Evolutionary conservation across 176 grass and related monocot genomes (phyloP).

Genomic region (Bromus sterilis): DNA sequence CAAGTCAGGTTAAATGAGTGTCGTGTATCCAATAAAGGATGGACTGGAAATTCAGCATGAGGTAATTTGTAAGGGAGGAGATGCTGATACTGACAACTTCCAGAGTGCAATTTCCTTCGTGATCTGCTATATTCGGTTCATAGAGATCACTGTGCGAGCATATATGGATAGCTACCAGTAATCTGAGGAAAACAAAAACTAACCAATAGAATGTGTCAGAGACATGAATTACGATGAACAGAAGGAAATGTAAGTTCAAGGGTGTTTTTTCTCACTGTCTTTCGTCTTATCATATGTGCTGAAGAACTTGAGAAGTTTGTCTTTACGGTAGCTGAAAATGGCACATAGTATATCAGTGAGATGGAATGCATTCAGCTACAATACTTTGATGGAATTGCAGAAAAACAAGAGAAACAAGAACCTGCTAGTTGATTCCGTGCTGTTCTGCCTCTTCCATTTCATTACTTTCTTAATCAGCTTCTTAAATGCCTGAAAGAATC

Average conservation of each 20-base stretch:
- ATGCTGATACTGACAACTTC: conserved; percentile 14
- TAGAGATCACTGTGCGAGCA: conserved; percentile 6
- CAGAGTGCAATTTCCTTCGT: neutral
- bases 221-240: neutral
- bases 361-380: neutral
- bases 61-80: neutral
- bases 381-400: neutral
- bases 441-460: conserved; percentile 17
- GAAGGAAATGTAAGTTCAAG: neutral
- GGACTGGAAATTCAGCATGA: neutral
- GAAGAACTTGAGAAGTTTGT: conserved; percentile 23
- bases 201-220: conserved; percentile 19
- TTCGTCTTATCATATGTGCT: neutral
- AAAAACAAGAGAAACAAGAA: neutral
- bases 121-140: neutral
- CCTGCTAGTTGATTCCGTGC: neutral
- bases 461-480: conserved; percentile 19
- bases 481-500: conserved; percentile 36
- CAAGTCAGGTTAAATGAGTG: neutral
- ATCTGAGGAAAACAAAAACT: conserved; percentile 52
- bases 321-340: conserved; percentile 11
- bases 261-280: conserved; percentile 15
- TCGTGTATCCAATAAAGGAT: neutral
- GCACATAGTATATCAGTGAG: neutral
- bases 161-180: conserved; percentile 24